phyloP scores from a whole-genome alignment of 1,284 basidiomycete genomes.

The Irpex lacteus region DNA sequence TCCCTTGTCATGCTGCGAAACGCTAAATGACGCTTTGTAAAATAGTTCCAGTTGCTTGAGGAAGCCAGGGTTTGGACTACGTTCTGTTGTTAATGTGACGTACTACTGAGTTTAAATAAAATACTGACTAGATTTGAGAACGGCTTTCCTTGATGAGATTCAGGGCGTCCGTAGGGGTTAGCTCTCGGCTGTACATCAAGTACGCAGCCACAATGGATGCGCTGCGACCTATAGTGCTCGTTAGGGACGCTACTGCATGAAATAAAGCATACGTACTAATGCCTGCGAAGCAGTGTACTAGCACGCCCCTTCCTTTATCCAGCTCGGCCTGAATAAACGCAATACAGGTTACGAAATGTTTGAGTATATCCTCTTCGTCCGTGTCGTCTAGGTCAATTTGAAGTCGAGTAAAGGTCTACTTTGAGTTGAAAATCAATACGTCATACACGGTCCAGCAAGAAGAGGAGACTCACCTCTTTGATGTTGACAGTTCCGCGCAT shows the following conservation, averaged over 20 bases:
- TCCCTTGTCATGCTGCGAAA: constrained; percentile 65
- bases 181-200: constrained; percentile 69
- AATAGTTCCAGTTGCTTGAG: constrained; percentile 77
- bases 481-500: constrained; percentile 70
- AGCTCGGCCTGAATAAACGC: constrained; percentile 79
- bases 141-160: constrained; percentile 63
- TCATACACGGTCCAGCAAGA: neutral
- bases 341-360: constrained; percentile 73
- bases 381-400: constrained; percentile 75
- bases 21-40: constrained; percentile 65
- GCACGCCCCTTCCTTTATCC: constrained; percentile 69
- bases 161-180: constrained; percentile 68
- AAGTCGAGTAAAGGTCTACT: constrained; percentile 64
- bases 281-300: constrained; percentile 87
- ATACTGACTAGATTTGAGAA: constrained; percentile 69
- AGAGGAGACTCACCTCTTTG: constrained; percentile 47
- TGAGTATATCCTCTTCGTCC: constrained; percentile 69
- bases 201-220: constrained; percentile 82
- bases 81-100: constrained; percentile 1
- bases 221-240: constrained; percentile 57
- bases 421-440: neutral
- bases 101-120: neutral
- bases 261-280: constrained; percentile 59
- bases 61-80: constrained; percentile 79
- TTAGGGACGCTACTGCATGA: neutral